phyloP scores from a whole-genome alignment of 1,284 basidiomycete species.

The Apiotrichum veenhuisii region DNA sequence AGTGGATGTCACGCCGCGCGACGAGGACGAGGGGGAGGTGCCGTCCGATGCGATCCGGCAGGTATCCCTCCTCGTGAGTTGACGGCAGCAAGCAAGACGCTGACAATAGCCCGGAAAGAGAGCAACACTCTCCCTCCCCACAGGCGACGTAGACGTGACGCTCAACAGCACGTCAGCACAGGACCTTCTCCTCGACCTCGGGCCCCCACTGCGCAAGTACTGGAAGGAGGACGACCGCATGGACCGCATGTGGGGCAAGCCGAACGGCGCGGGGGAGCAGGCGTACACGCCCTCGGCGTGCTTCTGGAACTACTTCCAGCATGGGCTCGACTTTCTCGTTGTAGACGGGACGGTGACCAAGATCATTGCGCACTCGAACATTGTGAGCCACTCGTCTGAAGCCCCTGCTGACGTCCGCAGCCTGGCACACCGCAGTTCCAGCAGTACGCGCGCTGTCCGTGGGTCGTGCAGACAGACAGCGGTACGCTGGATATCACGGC shows the following conservation, averaged over 20 bases:
- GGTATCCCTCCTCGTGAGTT: constrained; percentile 25
- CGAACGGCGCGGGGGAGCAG: not conserved
- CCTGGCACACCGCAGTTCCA: constrained; percentile 83
- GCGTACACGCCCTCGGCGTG: constrained; percentile 52
- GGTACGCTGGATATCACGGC: constrained; percentile 26
- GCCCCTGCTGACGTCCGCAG: constrained; percentile 49
- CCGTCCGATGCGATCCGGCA: constrained; percentile 10
- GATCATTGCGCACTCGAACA: constrained; percentile 77
- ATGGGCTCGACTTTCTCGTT: constrained; percentile 78
- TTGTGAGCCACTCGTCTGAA: constrained; percentile 55
- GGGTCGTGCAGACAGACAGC: constrained; percentile 58
- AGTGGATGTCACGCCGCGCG: constrained; percentile 39
- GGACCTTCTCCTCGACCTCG: constrained; percentile 71
- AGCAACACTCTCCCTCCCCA: constrained; percentile 55
- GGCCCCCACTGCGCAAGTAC: constrained; percentile 69
- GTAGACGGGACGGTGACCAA: constrained; percentile 69
- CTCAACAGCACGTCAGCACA: constrained; percentile 77
- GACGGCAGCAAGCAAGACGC: too few relatives aligned
- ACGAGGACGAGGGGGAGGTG: constrained; percentile 33
- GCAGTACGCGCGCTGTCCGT: constrained; percentile 80
- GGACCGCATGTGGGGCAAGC: constrained; percentile 45
- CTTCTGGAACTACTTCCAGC: constrained; percentile 88
- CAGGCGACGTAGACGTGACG: constrained; percentile 56
- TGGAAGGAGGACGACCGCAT: constrained; percentile 85
- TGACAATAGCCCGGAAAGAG: constrained; percentile 64